Base-by-base conservation (phyloP, 495 filamentous ascomycete species). In the Neurospora pannonica region DNA sequence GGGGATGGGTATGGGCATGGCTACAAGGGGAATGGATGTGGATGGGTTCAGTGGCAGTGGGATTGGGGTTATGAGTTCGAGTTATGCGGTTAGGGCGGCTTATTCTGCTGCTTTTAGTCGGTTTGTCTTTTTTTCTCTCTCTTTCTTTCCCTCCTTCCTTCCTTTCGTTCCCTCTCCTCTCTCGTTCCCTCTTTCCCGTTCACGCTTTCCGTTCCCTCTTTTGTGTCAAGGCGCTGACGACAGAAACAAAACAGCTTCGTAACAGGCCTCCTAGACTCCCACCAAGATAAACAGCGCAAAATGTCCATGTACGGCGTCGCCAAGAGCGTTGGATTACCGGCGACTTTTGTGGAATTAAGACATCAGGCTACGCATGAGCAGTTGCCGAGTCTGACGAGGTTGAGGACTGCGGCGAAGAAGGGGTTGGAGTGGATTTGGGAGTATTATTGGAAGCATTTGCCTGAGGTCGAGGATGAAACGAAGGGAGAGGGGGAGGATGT, bases 281-380 rank as follows among this genome's bases (percentile, higher is more conserved):
- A 92, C 74, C 90, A 94, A 75, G 87, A 90, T 77, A 89, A 88
- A 71, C 85, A 86, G 60, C 89, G 89, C 73, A 92, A 92, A 74
- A 86, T 89, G 78, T 91, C 90, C 78, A 97, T 98, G 95, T 94
- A 94, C 80, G 86, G 89, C 38, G 86, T 94, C 13, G 95, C 95
- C 2, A 86, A 88, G 76, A 89, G 89, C 71, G 86, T 96, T 21
- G 92, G 90, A 0, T 85, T 98, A 28, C 94, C 95, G 5, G 89
- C 90, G 9, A 90, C 92, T 0, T 96, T 97, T 80, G 94, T 98
- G 42, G 94, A 97, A 83, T 84, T 97, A 71, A 87, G 95, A 21
- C 95, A 98, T 78, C 91, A 96, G 80, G 92, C 92, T 39, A 96
- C 94, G 43, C 95, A 98, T 81, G 92, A 94, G 75, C 92, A 94